phyloP scores from a whole-genome alignment of 768 basidiomycete species.

The Sporobolomyces pararoseus region DNA sequence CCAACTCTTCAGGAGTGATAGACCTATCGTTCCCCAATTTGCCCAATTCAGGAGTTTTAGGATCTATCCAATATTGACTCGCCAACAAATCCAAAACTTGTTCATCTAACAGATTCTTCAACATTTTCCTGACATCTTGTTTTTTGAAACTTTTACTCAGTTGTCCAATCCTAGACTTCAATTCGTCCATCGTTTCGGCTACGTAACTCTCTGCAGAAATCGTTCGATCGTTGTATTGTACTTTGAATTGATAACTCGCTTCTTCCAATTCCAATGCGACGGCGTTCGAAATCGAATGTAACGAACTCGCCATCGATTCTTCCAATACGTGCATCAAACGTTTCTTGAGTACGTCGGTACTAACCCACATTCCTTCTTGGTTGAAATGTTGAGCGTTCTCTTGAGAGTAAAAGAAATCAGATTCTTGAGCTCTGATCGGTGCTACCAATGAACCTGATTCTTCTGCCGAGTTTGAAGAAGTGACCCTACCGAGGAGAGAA shows the following conservation, averaged over 20 bases:
- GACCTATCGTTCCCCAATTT: slow-evolving; percentile 66
- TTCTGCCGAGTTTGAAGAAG: slow-evolving; percentile 26
- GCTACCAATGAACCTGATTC: slow-evolving; percentile 48
- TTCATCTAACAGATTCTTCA: slow-evolving; percentile 90
- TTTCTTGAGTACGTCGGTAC: slow-evolving; percentile 81
- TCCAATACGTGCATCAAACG: slow-evolving; percentile 96
- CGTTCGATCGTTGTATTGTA: slow-evolving; percentile 91
- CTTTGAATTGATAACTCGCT: slow-evolving; percentile 97
- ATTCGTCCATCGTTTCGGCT: slow-evolving; percentile 88
- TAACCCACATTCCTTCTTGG: slow-evolving; percentile 65
- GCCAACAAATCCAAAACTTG: slow-evolving; percentile 96
- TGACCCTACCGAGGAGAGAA: slow-evolving; percentile 4
- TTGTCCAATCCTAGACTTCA: slow-evolving; percentile 82
- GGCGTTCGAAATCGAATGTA: slow-evolving; percentile 93
- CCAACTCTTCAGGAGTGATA: slow-evolving; percentile 52
- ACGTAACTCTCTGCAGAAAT: slow-evolving; percentile 95
- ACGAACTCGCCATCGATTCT: slow-evolving; percentile 91
- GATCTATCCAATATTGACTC: slow-evolving; percentile 94
- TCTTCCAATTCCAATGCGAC: slow-evolving; percentile 97
- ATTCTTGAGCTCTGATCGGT: slow-evolving; percentile 57
- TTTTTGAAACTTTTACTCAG: slow-evolving; percentile 80
- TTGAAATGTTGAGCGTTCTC: slow-evolving; percentile 28
- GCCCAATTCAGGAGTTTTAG: slow-evolving; percentile 71
- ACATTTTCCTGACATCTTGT: slow-evolving; percentile 77
- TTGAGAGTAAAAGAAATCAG: slow-evolving; percentile 53